These are phyloP conservation scores for Omphalea diandra DNA, from an alignment of 441 rosid genomes.

Conservation along the genomic window DNA sequence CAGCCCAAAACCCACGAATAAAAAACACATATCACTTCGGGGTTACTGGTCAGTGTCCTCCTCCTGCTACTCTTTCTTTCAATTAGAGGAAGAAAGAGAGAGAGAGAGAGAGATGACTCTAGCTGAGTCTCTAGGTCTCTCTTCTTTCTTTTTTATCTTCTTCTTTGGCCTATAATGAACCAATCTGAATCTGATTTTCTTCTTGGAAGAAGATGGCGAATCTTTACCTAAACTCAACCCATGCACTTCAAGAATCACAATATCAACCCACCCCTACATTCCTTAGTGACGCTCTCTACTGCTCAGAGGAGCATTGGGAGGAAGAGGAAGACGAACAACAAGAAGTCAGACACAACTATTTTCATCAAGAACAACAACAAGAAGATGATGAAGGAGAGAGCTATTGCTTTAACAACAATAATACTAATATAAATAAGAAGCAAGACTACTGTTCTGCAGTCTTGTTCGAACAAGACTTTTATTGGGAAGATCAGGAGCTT, in stretches of 20 bases:
- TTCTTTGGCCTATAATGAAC: slow-evolving; percentile 34
- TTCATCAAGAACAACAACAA: slow-evolving; percentile 9
- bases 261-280: slow-evolving; percentile 28
- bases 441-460: slow-evolving; percentile 19
- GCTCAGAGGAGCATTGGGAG: slow-evolving; percentile 54
- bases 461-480: slow-evolving; percentile 38
- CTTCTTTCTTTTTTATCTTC: slow-evolving; percentile 18
- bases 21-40: slow-evolving; percentile 12
- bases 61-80: background rate
- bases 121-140: slow-evolving; percentile 24
- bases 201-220: slow-evolving; percentile 49
- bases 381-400: slow-evolving; percentile 16
- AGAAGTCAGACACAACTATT: slow-evolving; percentile 17
- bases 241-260: slow-evolving; percentile 10
- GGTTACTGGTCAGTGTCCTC: slow-evolving; percentile 7
- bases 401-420: background rate
- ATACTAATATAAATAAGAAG: slow-evolving; percentile 2
- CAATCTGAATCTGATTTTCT: slow-evolving; percentile 37
- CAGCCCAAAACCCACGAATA: slow-evolving; percentile 24
- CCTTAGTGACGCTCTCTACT: slow-evolving; percentile 46
- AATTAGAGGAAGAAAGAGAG: background rate
- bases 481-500: slow-evolving; percentile 58
- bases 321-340: slow-evolving; percentile 24
- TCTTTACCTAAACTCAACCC: slow-evolving; percentile 8
- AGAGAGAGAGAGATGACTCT: slow-evolving; percentile 29